Base-by-base conservation (phyloP, 148 eudicot species). In the Rhododendron ovatum region DNA sequence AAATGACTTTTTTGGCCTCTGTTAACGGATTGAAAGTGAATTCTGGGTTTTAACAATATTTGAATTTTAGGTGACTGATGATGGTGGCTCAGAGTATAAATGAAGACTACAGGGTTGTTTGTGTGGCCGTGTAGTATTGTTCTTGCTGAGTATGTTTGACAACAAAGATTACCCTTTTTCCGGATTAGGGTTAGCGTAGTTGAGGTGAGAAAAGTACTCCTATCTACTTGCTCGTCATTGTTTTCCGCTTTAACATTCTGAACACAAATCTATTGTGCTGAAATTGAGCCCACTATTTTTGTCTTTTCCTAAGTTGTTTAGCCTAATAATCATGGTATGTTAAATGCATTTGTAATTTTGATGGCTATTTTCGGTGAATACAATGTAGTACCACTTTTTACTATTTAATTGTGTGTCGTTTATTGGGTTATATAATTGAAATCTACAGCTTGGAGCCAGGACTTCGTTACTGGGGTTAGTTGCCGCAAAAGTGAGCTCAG, bases 121-220 rank as follows among this genome's bases (percentile, higher is more conserved):
- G 93, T 97, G 71, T 95, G 99, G 98, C 99, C 99, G 11, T 93
- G 93, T 61, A 93, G 98, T 82, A 75, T 93, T 84, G 88, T 93
- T 84, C 93, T 95, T 28, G 98, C 98, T 3, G 99, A 95, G 89
- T 95, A 95, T 83, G 91, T 95, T 82, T 97, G 98, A 98, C 98
- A 97, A 84, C 95, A 95, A 37, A 88, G 92, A 50, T 90, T 89
- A 43, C 98, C 93, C 50, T 97, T 95, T 88, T 85, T 89, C 9
- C 93, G 93, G 7, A 0, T 39, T 39, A 5, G 43, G 17, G 86
- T 80, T 80, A 89, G 77, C 82, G 96, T 94, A 26, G 71, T 93
- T 78, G 99, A 96, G 98, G 99, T 96, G 77, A 65, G 73, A n/a
- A 26, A n/a, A 65, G 30, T 28, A 39, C 41, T 39, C 41, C 6